phyloP scores from a whole-genome alignment of 2,329 filamentous ascomycete genomes.

The Aplosporella prunicola region DNA sequence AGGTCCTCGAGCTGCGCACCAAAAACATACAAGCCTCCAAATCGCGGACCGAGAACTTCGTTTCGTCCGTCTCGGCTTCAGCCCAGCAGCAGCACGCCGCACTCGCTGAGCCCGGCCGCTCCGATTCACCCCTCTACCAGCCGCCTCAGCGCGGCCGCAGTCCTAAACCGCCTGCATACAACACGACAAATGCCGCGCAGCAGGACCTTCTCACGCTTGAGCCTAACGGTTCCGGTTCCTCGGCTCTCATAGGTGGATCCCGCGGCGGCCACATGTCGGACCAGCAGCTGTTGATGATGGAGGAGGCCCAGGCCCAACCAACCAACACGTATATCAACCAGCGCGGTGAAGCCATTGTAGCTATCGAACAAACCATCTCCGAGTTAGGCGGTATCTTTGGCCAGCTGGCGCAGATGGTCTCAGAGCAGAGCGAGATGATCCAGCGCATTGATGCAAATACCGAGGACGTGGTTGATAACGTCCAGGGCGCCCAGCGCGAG shows the following conservation, averaged over 20 bases:
- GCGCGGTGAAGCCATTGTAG: slow-evolving; percentile 89
- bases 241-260: slow-evolving; percentile 6
- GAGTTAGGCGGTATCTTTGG: slow-evolving; percentile 90
- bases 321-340: slow-evolving; percentile 87
- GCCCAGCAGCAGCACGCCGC: slow-evolving; percentile 22
- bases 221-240: slow-evolving; percentile 43
- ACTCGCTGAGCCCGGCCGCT: slow-evolving; percentile 55
- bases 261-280: slow-evolving; percentile 50
- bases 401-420: slow-evolving; percentile 92
- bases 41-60: slow-evolving; percentile 90
- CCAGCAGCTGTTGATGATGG: slow-evolving; percentile 78
- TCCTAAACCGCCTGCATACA: slow-evolving; percentile 34
- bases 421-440: slow-evolving; percentile 95
- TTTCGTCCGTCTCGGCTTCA: slow-evolving; percentile 71
- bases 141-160: slow-evolving; percentile 59
- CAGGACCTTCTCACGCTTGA: slow-evolving; percentile 74
- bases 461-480: slow-evolving; percentile 95
- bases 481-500: slow-evolving; percentile 91
- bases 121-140: slow-evolving; percentile 78
- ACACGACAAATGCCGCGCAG: slow-evolving; percentile 35
- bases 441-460: slow-evolving; percentile 96
- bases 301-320: slow-evolving; percentile 78
- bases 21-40: slow-evolving; percentile 96
- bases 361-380: slow-evolving; percentile 89
- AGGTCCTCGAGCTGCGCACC: slow-evolving; percentile 88